phyloP scores from a whole-genome alignment of 2,329 filamentous ascomycete genomes.

The Leptographium wingfieldii region DNA sequence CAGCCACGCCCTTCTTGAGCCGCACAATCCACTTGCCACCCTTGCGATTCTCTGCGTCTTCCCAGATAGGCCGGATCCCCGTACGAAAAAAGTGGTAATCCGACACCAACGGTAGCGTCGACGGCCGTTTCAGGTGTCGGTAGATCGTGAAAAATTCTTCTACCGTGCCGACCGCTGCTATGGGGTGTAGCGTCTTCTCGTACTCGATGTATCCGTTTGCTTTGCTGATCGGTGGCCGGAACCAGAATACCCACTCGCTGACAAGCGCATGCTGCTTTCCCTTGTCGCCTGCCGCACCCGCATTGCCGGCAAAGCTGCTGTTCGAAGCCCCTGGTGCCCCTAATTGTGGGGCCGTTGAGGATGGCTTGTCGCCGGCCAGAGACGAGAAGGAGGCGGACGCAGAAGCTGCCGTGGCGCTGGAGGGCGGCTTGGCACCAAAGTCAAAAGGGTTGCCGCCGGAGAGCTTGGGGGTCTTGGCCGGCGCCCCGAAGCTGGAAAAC shows the following conservation, averaged over 20 bases:
- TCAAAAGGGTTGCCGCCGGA: slow-evolving; percentile 64
- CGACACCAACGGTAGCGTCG: slow-evolving; percentile 75
- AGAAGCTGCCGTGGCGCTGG: slow-evolving; percentile 18
- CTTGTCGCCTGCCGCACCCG: slow-evolving; percentile 16
- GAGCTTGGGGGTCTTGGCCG: slow-evolving; percentile 77
- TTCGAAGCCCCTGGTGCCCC: slow-evolving; percentile 15
- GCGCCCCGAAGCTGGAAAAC: slow-evolving; percentile 86
- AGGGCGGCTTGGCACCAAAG: slow-evolving; percentile 42
- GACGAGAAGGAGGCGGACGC: not conserved
- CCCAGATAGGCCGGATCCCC: slow-evolving; percentile 93
- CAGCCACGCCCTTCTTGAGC: slow-evolving; percentile 92
- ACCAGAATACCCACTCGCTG: slow-evolving; percentile 94
- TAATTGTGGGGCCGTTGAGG: slow-evolving; percentile 33
- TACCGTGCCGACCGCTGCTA: slow-evolving; percentile 68
- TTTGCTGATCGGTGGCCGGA: slow-evolving; percentile 90
- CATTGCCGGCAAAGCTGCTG: not conserved
- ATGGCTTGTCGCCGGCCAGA: slow-evolving; percentile 50
- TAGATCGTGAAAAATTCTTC: slow-evolving; percentile 92
- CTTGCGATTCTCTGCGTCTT: slow-evolving; percentile 91
- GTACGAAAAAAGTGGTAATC: slow-evolving; percentile 98
- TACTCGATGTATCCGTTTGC: slow-evolving; percentile 81
- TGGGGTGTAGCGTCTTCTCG: slow-evolving; percentile 85
- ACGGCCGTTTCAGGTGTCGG: slow-evolving; percentile 79
- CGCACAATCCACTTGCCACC: slow-evolving; percentile 97
- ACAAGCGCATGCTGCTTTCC: slow-evolving; percentile 48